Evolutionary conservation across 306 rosid species (phyloP).

Genomic region (Oemleria cerasiformis): DNA sequence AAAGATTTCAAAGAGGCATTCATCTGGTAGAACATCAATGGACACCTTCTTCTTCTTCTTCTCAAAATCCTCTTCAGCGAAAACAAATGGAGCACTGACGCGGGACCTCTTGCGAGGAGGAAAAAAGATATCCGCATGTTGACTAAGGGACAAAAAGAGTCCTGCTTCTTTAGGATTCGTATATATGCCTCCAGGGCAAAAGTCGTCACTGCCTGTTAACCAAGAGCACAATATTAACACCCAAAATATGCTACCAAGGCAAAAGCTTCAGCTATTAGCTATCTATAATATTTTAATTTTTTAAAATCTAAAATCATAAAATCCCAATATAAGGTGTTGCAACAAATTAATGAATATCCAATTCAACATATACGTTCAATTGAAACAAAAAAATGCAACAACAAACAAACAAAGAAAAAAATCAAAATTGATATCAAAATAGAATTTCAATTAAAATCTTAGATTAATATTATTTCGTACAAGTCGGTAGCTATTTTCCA

Average conservation of each 20-base stretch:
- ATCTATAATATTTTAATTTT: not conserved
- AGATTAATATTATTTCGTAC: not conserved
- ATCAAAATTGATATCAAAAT: not conserved
- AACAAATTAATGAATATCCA: not conserved
- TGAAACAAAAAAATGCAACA: not conserved
- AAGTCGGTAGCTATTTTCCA: not conserved
- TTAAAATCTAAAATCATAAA: not conserved
- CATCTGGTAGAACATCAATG: slow-evolving; percentile 79
- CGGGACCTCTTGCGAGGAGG: slow-evolving; percentile 81
- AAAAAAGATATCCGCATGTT: slow-evolving; percentile 50
- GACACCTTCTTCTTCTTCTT: slow-evolving; percentile 54
- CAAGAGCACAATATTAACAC: slow-evolving; percentile 11
- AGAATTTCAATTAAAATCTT: not conserved
- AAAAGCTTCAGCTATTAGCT: not conserved
- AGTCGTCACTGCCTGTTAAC: slow-evolving; percentile 72
- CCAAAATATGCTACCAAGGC: not conserved
- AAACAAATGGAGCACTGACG: slow-evolving; percentile 46
- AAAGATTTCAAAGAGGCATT: slow-evolving; percentile 90
- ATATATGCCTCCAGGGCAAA: slow-evolving; percentile 72
- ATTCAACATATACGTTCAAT: not conserved
- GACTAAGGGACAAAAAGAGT: slow-evolving; percentile 75
- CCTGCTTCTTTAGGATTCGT: slow-evolving; percentile 72
- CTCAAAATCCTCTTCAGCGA: slow-evolving; percentile 47
- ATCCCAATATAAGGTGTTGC: not conserved
- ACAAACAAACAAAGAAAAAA: not conserved